These are phyloP conservation scores for Chiua virens DNA, from an alignment of 768 basidiomycete species.

Conservation along the genomic window DNA sequence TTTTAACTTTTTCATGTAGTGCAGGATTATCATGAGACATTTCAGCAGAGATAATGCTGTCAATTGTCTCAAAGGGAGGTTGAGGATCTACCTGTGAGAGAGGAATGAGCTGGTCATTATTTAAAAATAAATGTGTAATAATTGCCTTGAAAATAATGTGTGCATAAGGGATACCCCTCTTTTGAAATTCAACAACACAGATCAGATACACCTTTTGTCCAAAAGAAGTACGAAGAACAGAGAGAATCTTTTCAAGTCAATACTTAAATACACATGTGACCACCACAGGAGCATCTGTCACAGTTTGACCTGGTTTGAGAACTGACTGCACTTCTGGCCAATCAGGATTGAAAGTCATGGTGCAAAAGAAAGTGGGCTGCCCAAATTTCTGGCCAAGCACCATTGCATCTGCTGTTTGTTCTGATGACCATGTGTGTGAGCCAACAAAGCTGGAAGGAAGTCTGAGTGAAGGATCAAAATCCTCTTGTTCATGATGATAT, in stretches of 20 bases:
- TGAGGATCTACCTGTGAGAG: background rate
- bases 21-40: background rate
- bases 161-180: constrained; percentile 41
- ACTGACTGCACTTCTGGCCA: constrained; percentile 39
- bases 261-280: constrained; percentile 38
- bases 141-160: constrained; percentile 38
- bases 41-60: background rate
- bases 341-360: constrained; percentile 41
- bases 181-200: constrained; percentile 41
- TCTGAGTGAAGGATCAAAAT: background rate
- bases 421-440: constrained; percentile 34
- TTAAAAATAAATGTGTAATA: no score
- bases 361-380: constrained; percentile 37
- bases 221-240: constrained; percentile 25
- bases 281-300: constrained; percentile 35
- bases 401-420: constrained; percentile 40
- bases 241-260: constrained; percentile 26
- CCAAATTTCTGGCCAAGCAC: constrained; percentile 33
- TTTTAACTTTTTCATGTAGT: background rate
- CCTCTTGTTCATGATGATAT: no score
- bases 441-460: constrained; percentile 37
- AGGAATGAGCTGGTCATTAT: no score
- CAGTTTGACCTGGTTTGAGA: constrained; percentile 35
- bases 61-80: background rate
- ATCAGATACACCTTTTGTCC: constrained; percentile 34